phyloP scores from a whole-genome alignment of 495 filamentous ascomycete species.

The Aspergillus baeticus region DNA sequence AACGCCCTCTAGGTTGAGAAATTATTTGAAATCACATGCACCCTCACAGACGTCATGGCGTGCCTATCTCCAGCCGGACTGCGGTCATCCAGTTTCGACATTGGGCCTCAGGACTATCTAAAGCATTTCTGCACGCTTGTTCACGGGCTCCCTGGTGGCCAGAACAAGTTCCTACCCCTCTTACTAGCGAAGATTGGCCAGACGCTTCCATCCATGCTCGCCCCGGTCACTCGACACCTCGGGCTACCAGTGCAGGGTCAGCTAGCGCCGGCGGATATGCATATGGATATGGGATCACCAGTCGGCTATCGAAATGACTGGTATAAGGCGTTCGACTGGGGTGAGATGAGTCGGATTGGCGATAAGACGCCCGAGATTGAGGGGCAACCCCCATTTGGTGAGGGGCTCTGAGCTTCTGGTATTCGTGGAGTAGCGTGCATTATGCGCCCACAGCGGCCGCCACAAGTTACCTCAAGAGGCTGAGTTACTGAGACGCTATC shows the following conservation, averaged over 20 bases:
- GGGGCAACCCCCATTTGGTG: conserved; percentile 7
- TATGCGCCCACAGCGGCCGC: too few species aligned
- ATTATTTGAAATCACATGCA: conserved; percentile 71
- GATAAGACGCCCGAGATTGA: conserved; percentile 21
- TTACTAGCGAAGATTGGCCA: conserved; percentile 69
- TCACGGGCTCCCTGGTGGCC: conserved; percentile 65
- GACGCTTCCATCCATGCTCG: conserved; percentile 57
- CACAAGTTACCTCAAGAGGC: too few species aligned
- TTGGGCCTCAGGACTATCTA: conserved; percentile 72
- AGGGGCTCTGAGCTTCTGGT: too few species aligned
- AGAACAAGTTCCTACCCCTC: conserved; percentile 67
- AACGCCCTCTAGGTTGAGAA: conserved; percentile 55
- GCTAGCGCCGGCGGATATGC: not conserved
- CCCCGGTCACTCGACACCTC: conserved; percentile 41
- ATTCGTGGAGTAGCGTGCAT: too few species aligned
- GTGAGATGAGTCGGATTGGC: conserved; percentile 26
- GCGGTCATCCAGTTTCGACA: conserved; percentile 54
- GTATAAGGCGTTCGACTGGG: conserved; percentile 19
- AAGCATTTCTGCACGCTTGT: conserved; percentile 65
- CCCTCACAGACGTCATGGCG: conserved; percentile 70
- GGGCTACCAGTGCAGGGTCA: conserved; percentile 10
- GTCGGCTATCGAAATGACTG: not conserved
- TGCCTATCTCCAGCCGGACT: conserved; percentile 52
- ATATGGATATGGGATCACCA: too few species aligned
- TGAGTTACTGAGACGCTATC: too few species aligned